These are phyloP conservation scores for Ogataea ramenticola DNA, from an alignment of 805 yeast genomes.

Conservation along the genomic window DNA sequence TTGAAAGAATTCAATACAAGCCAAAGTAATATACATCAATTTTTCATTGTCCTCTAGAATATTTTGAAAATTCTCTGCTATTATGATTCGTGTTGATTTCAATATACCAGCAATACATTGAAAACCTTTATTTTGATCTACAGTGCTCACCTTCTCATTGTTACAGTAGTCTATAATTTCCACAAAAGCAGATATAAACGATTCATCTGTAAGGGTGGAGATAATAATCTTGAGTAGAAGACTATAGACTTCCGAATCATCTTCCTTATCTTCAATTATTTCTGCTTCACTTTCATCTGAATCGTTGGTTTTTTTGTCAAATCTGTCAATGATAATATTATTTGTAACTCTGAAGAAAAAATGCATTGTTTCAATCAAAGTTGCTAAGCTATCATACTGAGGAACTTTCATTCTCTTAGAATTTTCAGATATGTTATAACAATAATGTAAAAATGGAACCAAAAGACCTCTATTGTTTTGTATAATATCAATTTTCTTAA, in stretches of 20 bases:
- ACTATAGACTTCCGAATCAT: not conserved
- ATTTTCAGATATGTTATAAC: not conserved
- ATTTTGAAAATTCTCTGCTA: not conserved
- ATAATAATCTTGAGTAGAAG: not conserved
- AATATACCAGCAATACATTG: not conserved
- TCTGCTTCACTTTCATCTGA: not conserved
- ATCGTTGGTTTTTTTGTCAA: not conserved
- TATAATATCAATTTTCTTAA: not conserved
- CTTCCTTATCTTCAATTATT: not conserved
- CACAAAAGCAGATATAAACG: slow-evolving; percentile 8
- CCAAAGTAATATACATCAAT: not conserved
- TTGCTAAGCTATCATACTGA: not conserved
- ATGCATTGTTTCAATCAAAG: not conserved
- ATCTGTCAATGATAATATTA: not conserved
- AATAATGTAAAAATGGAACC: not conserved
- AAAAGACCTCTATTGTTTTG: not conserved
- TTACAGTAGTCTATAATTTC: slow-evolving; percentile 15
- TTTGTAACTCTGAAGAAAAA: not conserved
- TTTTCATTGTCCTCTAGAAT: not conserved
- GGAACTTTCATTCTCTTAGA: not conserved
- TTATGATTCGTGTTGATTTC: not conserved
- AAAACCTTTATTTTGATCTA: not conserved
- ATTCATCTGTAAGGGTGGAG: not conserved
- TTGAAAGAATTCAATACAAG: not conserved
- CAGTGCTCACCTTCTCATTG: slow-evolving; percentile 6